A percentile compares a stretch with the other conserved stretches of the same genome.
phyloP scores from a whole-genome alignment of 441 rosid species.

The Euphorbia celastroides region DNA sequence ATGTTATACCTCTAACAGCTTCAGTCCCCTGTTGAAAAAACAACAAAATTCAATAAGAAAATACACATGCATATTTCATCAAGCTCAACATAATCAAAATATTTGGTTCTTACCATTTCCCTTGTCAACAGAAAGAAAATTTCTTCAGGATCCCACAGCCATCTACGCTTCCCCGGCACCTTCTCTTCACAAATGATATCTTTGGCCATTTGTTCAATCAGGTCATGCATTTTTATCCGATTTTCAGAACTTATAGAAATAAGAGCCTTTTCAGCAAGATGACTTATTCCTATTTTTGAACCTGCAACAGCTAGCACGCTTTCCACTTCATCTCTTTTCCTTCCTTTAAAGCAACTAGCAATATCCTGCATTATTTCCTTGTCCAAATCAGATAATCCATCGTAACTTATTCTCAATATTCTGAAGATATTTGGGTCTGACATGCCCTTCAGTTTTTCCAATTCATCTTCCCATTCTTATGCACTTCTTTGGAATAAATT shows the following conservation, averaged over 20 bases:
- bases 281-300: background rate
- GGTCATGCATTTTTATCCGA: slow-evolving; percentile 27
- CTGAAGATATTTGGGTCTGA: background rate
- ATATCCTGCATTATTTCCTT: slow-evolving; percentile 10
- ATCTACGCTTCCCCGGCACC: background rate
- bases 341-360: slow-evolving; percentile 11
- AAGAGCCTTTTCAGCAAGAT: slow-evolving; percentile 12
- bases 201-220: slow-evolving; percentile 3
- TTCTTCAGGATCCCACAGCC: slow-evolving; percentile 9
- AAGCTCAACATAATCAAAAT: background rate
- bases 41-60: too few species aligned
- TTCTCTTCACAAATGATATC: slow-evolving; percentile 8
- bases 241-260: background rate
- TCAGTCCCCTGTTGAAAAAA: background rate
- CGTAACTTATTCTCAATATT: slow-evolving; percentile 2
- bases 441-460: background rate
- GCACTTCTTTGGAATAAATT: background rate
- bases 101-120: background rate
- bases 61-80: background rate
- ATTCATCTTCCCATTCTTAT: background rate
- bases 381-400: slow-evolving; percentile 1
- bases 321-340: background rate
- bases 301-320: background rate
- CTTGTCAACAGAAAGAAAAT: background rate
- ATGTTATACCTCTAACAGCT: background rate